Percentiles rank a stretch among this genome's conserved stretches.
phyloP scores from a whole-genome alignment of 192 early-diverging fungal genomes.

The Umbelopsis sp. region DNA sequence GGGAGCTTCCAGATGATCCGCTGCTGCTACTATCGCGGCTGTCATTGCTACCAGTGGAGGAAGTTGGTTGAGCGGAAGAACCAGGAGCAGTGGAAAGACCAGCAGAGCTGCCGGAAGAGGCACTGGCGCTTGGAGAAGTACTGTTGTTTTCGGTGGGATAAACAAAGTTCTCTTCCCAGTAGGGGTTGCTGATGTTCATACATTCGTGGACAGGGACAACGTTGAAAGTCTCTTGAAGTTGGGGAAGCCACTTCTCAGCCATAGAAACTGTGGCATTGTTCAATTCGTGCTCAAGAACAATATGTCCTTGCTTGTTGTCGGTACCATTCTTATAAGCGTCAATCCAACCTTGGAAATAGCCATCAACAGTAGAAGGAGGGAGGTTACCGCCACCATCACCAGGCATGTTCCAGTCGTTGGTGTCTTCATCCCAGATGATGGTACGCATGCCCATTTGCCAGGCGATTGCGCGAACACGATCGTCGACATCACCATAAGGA shows the following conservation, averaged over 20 bases:
- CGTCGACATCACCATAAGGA: constrained; percentile 59
- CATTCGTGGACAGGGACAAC: constrained; percentile 43
- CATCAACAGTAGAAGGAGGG: constrained; percentile 37
- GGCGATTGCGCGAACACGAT: constrained; percentile 52
- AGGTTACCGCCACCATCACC: constrained; percentile 36
- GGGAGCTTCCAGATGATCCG: neutral
- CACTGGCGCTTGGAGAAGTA: neutral
- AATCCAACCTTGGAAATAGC: constrained; percentile 32
- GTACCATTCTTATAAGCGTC: constrained; percentile 26
- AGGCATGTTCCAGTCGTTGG: constrained; percentile 52
- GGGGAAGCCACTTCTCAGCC: constrained; percentile 49
- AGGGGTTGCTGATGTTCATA: constrained; percentile 37
- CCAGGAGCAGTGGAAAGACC: constrained; percentile 7
- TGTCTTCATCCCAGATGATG: constrained; percentile 41
- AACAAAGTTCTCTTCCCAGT: constrained; percentile 39
- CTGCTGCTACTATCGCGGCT: neutral
- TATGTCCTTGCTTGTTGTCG: constrained; percentile 37
- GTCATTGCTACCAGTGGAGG: neutral
- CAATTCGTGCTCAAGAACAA: constrained; percentile 49
- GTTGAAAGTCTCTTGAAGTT: constrained; percentile 36
- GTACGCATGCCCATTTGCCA: constrained; percentile 40
- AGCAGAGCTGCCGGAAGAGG: neutral
- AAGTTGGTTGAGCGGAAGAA: neutral
- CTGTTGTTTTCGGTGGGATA: constrained; percentile 30
- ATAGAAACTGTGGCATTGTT: constrained; percentile 42